These are phyloP conservation scores for Funneliformis caledonium DNA, from an alignment of 371 early-diverging fungal species.

Conservation along the genomic window DNA sequence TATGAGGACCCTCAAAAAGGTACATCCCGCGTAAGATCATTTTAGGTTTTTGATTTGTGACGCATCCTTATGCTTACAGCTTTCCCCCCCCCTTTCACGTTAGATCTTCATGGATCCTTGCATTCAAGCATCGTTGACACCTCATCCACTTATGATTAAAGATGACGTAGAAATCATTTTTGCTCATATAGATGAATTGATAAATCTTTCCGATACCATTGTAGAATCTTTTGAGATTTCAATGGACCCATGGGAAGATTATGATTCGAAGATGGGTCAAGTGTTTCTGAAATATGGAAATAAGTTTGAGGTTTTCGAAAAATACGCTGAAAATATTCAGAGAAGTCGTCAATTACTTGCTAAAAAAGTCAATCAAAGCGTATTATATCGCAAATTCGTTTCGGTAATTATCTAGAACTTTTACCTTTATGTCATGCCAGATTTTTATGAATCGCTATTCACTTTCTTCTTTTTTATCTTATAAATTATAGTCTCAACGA, in stretches of 20 bases:
- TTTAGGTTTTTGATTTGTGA: neutral
- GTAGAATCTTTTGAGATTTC: slow-evolving; percentile 44
- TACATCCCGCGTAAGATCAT: slow-evolving; percentile 27
- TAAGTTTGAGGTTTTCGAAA: slow-evolving; percentile 52
- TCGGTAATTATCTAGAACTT: slow-evolving; percentile 41
- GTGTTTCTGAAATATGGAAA: slow-evolving; percentile 51
- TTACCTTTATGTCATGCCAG: neutral
- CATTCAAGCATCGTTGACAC: slow-evolving; percentile 48
- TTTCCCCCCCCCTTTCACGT: neutral
- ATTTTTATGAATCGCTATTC: neutral
- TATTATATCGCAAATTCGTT: slow-evolving; percentile 49
- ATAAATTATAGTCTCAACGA: slow-evolving; percentile 47
- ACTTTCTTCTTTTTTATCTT: slow-evolving; percentile 37
- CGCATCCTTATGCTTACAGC: slow-evolving; percentile 29
- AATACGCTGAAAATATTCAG: slow-evolving; percentile 52
- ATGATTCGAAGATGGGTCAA: slow-evolving; percentile 44
- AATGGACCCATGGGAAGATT: slow-evolving; percentile 20
- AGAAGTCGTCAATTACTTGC: slow-evolving; percentile 46
- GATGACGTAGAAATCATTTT: slow-evolving; percentile 53
- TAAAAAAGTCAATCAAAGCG: slow-evolving; percentile 44
- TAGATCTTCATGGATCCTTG: slow-evolving; percentile 59
- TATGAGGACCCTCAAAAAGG: slow-evolving; percentile 53
- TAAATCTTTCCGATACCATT: slow-evolving; percentile 49
- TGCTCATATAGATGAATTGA: slow-evolving; percentile 53
- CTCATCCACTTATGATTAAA: slow-evolving; percentile 49